These are phyloP conservation scores for Carex myosuroides DNA, from an alignment of 176 grass and related monocot genomes.

Conservation along the genomic window DNA sequence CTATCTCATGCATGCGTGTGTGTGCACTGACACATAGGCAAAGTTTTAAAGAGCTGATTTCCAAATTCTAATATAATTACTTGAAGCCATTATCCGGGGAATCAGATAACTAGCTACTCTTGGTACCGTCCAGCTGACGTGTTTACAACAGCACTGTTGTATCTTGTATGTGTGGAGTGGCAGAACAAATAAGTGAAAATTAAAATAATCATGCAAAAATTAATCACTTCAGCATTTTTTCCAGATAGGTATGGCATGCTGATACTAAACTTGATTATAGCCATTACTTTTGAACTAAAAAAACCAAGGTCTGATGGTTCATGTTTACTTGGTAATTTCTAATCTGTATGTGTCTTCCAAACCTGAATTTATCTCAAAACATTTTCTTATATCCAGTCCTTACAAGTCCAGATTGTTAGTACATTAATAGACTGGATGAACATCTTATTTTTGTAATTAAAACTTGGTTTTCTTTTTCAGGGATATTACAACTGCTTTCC, in stretches of 20 bases:
- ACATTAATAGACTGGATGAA: background rate
- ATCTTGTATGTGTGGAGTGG: background rate
- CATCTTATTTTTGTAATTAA: background rate
- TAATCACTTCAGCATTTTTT: background rate
- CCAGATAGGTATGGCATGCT: background rate
- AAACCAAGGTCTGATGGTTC: background rate
- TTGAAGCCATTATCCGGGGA: background rate
- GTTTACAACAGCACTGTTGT: background rate
- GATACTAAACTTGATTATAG: background rate
- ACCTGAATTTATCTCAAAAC: background rate
- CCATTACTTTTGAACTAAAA: background rate
- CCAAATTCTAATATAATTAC: background rate
- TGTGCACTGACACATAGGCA: background rate
- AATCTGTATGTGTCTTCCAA: background rate
- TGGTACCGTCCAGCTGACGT: background rate
- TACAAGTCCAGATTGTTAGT: background rate
- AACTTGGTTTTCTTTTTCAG: constrained; percentile 4
- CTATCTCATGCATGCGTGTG: background rate
- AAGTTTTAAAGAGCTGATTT: background rate
- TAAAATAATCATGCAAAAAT: background rate
- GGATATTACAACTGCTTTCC: constrained; percentile 30
- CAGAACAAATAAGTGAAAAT: background rate
- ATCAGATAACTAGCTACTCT: background rate
- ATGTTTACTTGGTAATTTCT: background rate
- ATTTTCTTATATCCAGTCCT: background rate